Base-by-base conservation (phyloP, 805 yeast species). In the Ogataea pilisensis region DNA sequence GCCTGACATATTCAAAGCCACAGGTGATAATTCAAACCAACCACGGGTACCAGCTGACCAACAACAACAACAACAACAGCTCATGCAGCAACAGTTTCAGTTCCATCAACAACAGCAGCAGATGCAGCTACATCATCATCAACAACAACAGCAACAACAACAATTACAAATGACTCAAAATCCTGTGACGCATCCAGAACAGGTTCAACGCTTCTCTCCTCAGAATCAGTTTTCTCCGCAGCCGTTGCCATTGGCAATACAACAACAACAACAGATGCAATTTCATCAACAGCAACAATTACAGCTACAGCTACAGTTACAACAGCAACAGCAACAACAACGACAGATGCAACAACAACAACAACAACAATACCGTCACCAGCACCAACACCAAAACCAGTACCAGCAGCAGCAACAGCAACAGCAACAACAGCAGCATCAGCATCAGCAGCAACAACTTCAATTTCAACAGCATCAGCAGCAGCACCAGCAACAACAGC, bases 291-390 rank as follows among this genome's bases (percentile, higher is more conserved):
- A 31, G 12, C 29, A 21, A 26, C 35, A 37, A 13, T 13, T 12
- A 8, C 39, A 34, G 26, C 29, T 14, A 9, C 30, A 22, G 22
- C 16, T 21, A 16, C 38, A 26, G 11, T 7, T 11, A 3, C 38
- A 31, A 11, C 37, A 28, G 8, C 33, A 27, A 33, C 37, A 28
- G 21, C 37, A 28, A n/a, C 28, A 13, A 21, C 29, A 20, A 16
- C 35, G 13, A 3, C 35, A 24, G n/a, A n/a, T 16, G 4, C 30
- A n/a, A 17, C 38, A 35, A 2, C 36, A 14, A 14, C 38, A 24
- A 34, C 33, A 5, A 27, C 41, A 38, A 29, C 42, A 31, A 13
- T 19, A 18, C 31, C n/a, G n/a, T n/a, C n/a, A n/a, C n/a, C n/a
- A n/a, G n/a, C n/a, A n/a, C n/a, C n/a, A n/a, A n/a, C n/a, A n/a